Evolutionary conservation across 2,329 filamentous ascomycete genomes (phyloP).

Genomic region (Knufia petricola): DNA sequence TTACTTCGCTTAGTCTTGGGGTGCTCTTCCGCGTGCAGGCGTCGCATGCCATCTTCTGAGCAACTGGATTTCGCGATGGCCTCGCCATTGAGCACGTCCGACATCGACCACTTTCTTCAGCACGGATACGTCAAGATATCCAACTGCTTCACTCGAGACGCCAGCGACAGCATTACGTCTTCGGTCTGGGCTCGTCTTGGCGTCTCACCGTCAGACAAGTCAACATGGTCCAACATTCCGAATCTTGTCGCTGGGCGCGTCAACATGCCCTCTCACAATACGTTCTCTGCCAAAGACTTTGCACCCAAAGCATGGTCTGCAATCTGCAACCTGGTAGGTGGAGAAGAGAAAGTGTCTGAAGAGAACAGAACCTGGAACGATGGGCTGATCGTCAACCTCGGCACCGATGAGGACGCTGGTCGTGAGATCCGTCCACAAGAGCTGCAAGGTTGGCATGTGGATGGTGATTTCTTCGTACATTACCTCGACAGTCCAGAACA

Average conservation of each 20-base stretch:
- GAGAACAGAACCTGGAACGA: slow-evolving; percentile 52
- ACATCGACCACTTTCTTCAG: slow-evolving; percentile 42
- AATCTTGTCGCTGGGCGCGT: slow-evolving; percentile 37
- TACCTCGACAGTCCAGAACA: slow-evolving; percentile 63
- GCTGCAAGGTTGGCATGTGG: slow-evolving; percentile 55
- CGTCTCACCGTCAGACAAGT: slow-evolving; percentile 53
- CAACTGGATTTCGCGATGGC: no score
- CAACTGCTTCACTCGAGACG: slow-evolving; percentile 42
- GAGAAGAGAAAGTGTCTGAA: slow-evolving; percentile 44
- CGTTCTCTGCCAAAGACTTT: slow-evolving; percentile 45
- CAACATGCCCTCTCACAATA: slow-evolving; percentile 55
- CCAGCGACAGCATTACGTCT: slow-evolving; percentile 39
- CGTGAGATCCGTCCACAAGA: slow-evolving; percentile 43
- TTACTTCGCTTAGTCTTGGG: no score
- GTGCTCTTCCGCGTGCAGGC: no score
- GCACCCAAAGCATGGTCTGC: slow-evolving; percentile 58
- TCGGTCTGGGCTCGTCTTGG: slow-evolving; percentile 56
- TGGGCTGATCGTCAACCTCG: slow-evolving; percentile 60
- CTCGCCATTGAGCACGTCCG: not conserved
- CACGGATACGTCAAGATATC: slow-evolving; percentile 48
- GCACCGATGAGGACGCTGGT: slow-evolving; percentile 44
- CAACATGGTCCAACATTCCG: slow-evolving; percentile 47
- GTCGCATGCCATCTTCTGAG: no score
- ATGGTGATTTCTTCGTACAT: slow-evolving; percentile 64
- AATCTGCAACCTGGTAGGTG: slow-evolving; percentile 57